These are phyloP conservation scores for Suhomyces kunorum DNA, from an alignment of 1,139 yeast genomes.

Conservation along the genomic window DNA sequence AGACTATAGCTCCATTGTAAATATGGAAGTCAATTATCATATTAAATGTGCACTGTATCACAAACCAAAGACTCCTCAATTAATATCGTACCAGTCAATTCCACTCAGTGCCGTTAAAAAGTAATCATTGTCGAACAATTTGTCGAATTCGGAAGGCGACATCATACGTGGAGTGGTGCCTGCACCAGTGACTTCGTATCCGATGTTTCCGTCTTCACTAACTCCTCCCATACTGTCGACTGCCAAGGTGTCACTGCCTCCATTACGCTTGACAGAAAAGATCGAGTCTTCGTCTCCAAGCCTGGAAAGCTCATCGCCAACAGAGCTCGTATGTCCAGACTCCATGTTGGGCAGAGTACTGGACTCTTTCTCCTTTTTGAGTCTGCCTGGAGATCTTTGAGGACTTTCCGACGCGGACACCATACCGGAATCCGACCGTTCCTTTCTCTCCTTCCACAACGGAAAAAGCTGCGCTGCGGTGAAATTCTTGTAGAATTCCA, in stretches of 20 bases:
- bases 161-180: slow-evolving; percentile 2
- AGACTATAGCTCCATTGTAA: too few species aligned
- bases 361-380: neutral
- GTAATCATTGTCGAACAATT: slow-evolving; percentile 7
- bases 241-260: neutral
- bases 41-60: too few species aligned
- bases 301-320: neutral
- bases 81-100: slow-evolving; percentile 8
- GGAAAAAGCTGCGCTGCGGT: slow-evolving; percentile 17
- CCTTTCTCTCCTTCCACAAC: neutral
- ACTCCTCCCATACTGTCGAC: neutral
- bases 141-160: slow-evolving; percentile 5
- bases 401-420: slow-evolving; percentile 3
- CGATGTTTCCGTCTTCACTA: neutral
- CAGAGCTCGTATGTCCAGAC: neutral
- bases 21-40: too few species aligned
- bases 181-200: neutral
- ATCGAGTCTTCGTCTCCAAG: neutral
- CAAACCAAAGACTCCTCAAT: too few species aligned
- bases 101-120: slow-evolving; percentile 10
- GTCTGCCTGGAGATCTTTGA: neutral
- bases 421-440: neutral
- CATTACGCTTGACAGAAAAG: neutral
- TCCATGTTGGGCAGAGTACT: neutral
- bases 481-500: slow-evolving; percentile 14